A percentile compares a stretch with the other conserved stretches of the same genome.
These are phyloP conservation scores for Oryza meyeriana DNA, from an alignment of 176 grass and related monocot species.

Conservation along the genomic window DNA sequence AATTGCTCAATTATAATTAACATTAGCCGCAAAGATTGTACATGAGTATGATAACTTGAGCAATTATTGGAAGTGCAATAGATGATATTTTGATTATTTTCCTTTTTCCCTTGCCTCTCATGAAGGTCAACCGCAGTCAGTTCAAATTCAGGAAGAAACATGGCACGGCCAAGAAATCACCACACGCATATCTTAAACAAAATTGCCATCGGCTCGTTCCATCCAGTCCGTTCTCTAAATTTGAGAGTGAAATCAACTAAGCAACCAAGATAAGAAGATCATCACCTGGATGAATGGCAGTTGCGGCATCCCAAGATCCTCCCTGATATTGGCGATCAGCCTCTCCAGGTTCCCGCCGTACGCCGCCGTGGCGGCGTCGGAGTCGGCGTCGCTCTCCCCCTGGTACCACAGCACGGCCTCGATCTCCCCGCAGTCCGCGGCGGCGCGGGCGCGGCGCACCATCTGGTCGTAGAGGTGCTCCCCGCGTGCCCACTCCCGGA, in stretches of 20 bases:
- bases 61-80: not conserved
- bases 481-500: constrained; percentile 70
- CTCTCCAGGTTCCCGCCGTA: constrained; percentile 59
- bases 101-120: not conserved
- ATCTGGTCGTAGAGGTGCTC: constrained; percentile 73
- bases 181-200: not conserved
- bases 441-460: constrained; percentile 53
- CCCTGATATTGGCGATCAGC: constrained; percentile 62
- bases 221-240: not conserved
- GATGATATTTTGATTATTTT: not conserved
- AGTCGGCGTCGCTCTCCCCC: constrained; percentile 76
- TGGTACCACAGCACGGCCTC: constrained; percentile 90
- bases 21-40: not conserved
- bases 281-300: constrained; percentile 92
- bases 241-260: not conserved
- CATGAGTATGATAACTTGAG: not conserved
- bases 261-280: not conserved
- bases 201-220: not conserved
- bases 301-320: constrained; percentile 53
- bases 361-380: constrained; percentile 31
- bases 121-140: not conserved
- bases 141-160: not conserved
- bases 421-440: constrained; percentile 51
- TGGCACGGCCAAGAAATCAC: not conserved
- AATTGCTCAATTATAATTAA: not conserved